These are phyloP conservation scores for Sphaerulina populicola DNA, from an alignment of 2,329 filamentous ascomycete species.

Conservation along the genomic window DNA sequence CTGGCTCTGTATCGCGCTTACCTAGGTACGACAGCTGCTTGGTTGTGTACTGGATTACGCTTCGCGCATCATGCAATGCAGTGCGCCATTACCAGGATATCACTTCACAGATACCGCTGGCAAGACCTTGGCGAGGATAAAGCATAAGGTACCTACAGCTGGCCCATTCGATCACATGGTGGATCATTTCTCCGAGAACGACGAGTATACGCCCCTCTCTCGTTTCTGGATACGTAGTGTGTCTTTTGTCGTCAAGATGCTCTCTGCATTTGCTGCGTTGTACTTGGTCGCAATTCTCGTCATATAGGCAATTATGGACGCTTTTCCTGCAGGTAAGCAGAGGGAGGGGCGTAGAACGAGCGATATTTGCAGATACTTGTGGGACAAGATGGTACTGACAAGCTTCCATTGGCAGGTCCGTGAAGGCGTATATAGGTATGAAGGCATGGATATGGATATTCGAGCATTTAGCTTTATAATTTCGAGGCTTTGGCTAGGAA, in stretches of 20 bases:
- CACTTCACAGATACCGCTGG: background rate
- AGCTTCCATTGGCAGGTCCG: too few relatives aligned
- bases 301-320: background rate
- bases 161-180: too few relatives aligned
- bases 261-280: background rate
- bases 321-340: background rate
- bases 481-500: too few relatives aligned
- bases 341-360: background rate
- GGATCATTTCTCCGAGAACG: too few relatives aligned
- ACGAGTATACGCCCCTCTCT: too few relatives aligned
- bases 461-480: too few relatives aligned
- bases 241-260: background rate
- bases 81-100: background rate
- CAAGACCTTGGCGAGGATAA: background rate
- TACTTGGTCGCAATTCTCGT: background rate
- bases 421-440: too few relatives aligned
- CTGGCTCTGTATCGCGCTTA: background rate
- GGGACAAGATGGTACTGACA: background rate
- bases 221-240: background rate
- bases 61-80: background rate
- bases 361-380: background rate
- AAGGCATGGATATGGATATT: too few relatives aligned
- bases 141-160: too few relatives aligned
- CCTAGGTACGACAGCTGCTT: background rate
- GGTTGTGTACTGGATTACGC: background rate